phyloP scores from a whole-genome alignment of 495 filamentous ascomycete genomes.

The Talaromyces trachyspermus region DNA sequence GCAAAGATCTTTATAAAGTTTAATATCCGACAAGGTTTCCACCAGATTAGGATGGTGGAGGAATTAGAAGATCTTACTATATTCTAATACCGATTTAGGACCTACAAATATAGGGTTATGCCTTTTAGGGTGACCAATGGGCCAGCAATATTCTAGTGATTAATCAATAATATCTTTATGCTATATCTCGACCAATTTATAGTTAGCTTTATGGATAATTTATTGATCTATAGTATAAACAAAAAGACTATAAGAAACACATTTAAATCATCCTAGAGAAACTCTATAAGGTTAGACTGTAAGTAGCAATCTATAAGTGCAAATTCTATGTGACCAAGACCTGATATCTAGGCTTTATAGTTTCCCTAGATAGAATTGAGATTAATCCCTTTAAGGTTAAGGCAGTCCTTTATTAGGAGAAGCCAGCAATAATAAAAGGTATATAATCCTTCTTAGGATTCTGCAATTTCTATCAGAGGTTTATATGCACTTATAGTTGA shows the following conservation, averaged over 20 bases:
- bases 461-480: conserved; percentile 21
- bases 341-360: conserved; percentile 19
- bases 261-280: conserved; percentile 12
- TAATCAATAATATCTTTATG: conserved; percentile 20
- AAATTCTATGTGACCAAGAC: conserved; percentile 17
- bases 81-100: conserved; percentile 20
- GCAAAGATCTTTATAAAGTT: conserved; percentile 38
- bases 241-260: conserved; percentile 17
- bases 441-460: conserved; percentile 14
- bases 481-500: conserved; percentile 21
- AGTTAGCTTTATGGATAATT: conserved; percentile 26
- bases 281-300: conserved; percentile 11
- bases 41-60: conserved; percentile 24
- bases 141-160: conserved; percentile 23
- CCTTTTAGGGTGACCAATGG: conserved; percentile 23
- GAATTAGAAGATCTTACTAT: conserved; percentile 20
- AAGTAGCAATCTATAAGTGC: conserved; percentile 18
- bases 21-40: conserved; percentile 33
- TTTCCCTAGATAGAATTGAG: conserved; percentile 14
- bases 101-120: conserved; percentile 25
- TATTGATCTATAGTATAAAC: conserved; percentile 26
- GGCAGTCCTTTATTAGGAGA: conserved; percentile 15
- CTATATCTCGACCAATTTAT: conserved; percentile 19
- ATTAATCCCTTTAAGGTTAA: conserved; percentile 16
- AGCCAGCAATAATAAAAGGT: too few relatives aligned